phyloP scores from a whole-genome alignment of 2,329 filamentous ascomycete genomes.

The Aspergillus sp. region DNA sequence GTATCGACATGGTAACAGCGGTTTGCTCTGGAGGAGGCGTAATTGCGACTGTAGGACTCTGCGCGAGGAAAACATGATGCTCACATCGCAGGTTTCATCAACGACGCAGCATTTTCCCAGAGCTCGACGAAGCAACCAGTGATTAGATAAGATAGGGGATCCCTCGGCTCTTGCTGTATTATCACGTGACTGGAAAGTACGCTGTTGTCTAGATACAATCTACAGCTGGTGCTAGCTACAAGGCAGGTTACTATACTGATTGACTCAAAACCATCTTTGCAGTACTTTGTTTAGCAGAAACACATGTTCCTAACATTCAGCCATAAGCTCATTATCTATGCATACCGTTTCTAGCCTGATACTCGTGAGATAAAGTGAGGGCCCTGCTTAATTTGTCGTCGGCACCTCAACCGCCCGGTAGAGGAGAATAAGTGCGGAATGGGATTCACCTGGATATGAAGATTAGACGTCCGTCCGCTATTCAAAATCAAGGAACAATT shows the following conservation, averaged over 20 bases:
- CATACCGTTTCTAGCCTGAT: not conserved
- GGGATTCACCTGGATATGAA: conserved; percentile 46
- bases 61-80: conserved; percentile 31
- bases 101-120: not conserved
- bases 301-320: not conserved
- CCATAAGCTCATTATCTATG: conserved; percentile 10
- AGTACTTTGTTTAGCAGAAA: not conserved
- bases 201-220: not conserved
- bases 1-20: conserved; percentile 9
- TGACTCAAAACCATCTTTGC: not conserved
- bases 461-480: conserved; percentile 19
- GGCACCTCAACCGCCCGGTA: conserved; percentile 54
- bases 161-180: not conserved
- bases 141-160: conserved; percentile 7
- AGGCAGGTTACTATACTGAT: not conserved
- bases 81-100: conserved; percentile 24
- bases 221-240: not conserved
- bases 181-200: not conserved
- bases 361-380: not conserved
- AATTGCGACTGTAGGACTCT: conserved; percentile 27
- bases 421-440: conserved; percentile 54
- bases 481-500: not conserved
- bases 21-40: conserved; percentile 12
- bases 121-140: not conserved
- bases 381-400: conserved; percentile 36